Evolutionary conservation across 2,329 filamentous ascomycete genomes (phyloP).

Genomic region (Verruconis gallopava): DNA sequence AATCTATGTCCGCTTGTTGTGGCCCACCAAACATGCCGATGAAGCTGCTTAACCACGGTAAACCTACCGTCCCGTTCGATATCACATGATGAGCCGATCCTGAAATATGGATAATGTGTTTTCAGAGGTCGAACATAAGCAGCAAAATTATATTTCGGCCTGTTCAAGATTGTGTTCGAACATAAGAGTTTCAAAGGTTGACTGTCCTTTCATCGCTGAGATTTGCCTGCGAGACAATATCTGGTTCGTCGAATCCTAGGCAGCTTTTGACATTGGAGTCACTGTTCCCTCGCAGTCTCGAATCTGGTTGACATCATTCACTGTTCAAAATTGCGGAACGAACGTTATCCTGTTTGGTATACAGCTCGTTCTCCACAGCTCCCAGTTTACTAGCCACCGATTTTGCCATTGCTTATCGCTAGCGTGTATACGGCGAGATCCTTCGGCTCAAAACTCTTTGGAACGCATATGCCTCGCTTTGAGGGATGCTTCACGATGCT

Average conservation of each 20-base stretch:
- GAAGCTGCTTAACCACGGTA: conserved; percentile 5
- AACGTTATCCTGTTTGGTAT: not conserved
- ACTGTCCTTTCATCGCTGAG: not conserved
- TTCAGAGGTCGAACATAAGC: conserved; percentile 2
- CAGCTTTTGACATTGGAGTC: conserved; percentile 2
- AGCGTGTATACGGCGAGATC: conserved; percentile 3
- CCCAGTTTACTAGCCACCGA: conserved; percentile 7
- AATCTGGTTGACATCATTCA: conserved; percentile 1
- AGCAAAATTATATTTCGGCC: too few species aligned
- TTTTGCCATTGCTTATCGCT: conserved; percentile 5
- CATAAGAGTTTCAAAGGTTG: conserved; percentile 3
- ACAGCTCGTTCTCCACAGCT: conserved; percentile 3
- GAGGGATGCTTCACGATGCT: too few species aligned
- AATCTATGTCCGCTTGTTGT: conserved; percentile 5
- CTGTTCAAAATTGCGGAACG: conserved; percentile 3
- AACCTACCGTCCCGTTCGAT: conserved; percentile 1
- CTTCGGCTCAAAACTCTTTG: conserved; percentile 4
- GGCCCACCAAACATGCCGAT: conserved; percentile 1
- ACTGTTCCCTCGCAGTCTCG: not conserved
- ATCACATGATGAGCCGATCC: conserved; percentile 4
- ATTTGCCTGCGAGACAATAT: conserved; percentile 1
- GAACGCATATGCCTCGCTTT: conserved; percentile 6
- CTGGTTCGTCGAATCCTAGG: conserved; percentile 8
- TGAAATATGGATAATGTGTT: not conserved
- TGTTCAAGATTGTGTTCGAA: too few species aligned